Evolutionary conservation across 2,329 filamentous ascomycete species (phyloP).

Genomic region (Neophaeococcomyces aloes): DNA sequence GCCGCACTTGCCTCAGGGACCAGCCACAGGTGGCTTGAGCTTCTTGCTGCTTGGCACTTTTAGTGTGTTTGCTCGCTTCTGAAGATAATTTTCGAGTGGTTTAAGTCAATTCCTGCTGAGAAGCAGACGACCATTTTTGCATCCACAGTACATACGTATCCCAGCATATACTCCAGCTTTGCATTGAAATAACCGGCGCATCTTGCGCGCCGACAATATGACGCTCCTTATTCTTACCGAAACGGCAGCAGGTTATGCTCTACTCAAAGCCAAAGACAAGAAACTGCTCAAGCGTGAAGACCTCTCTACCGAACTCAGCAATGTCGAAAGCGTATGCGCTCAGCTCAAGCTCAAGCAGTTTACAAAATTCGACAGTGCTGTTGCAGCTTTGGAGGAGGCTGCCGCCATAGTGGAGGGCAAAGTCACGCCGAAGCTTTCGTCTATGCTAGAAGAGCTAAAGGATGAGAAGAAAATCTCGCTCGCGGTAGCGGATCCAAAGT

Average conservation of each 20-base stretch:
- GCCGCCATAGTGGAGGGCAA: constrained; percentile 84
- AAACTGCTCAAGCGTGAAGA: constrained; percentile 88
- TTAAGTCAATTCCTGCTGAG: too few relatives aligned
- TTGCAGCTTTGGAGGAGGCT: constrained; percentile 81
- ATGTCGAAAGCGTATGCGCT: constrained; percentile 73
- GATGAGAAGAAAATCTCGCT: constrained; percentile 95
- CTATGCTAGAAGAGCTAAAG: constrained; percentile 79
- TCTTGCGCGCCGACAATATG: constrained; percentile 43
- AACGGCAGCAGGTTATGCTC: constrained; percentile 91
- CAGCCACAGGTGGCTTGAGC: too few relatives aligned
- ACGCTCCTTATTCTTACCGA: constrained; percentile 88
- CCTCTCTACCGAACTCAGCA: constrained; percentile 61
- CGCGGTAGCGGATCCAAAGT: constrained; percentile 85
- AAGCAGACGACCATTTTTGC: too few relatives aligned
- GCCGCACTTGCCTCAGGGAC: too few relatives aligned
- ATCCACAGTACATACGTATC: too few relatives aligned
- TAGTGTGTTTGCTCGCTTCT: too few relatives aligned
- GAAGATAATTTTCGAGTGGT: too few relatives aligned
- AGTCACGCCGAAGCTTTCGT: constrained; percentile 75
- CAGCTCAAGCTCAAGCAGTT: constrained; percentile 94
- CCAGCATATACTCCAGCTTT: too few relatives aligned
- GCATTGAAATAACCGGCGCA: not conserved
- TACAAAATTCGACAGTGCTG: constrained; percentile 90
- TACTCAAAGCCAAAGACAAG: constrained; percentile 98
- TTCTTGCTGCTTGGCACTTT: too few relatives aligned